A percentile compares a stretch with the other conserved stretches of the same genome.
These are phyloP conservation scores for Calonectria pteridis DNA, from an alignment of 2,329 filamentous ascomycete species.

Conservation along the genomic window DNA sequence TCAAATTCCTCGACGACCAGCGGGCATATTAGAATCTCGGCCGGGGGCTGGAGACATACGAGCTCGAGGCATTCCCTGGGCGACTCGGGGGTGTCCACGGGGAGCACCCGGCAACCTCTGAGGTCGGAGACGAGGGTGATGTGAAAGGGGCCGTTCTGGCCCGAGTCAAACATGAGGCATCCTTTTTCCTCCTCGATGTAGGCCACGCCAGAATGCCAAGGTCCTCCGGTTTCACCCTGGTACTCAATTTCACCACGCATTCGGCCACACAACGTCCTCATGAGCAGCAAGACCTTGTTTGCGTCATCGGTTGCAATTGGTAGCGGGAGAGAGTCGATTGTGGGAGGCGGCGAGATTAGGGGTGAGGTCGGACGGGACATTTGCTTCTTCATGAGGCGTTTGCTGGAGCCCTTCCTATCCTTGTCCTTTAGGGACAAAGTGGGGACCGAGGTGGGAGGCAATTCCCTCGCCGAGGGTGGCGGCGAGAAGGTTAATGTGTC, in stretches of 20 bases:
- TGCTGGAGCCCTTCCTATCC: slow-evolving; percentile 60
- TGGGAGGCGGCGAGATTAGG: slow-evolving; percentile 64
- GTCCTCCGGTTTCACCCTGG: slow-evolving; percentile 69
- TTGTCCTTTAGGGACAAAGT: slow-evolving; percentile 28
- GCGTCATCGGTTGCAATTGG: slow-evolving; percentile 76
- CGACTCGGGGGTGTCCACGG: slow-evolving; percentile 60
- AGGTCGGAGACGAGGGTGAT: slow-evolving; percentile 78
- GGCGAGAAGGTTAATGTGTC: slow-evolving; percentile 60
- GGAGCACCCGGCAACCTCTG: slow-evolving; percentile 78
- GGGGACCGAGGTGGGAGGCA: slow-evolving; percentile 44
- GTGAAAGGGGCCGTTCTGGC: slow-evolving; percentile 74
- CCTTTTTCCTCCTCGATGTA: slow-evolving; percentile 84
- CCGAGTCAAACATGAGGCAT: slow-evolving; percentile 80
- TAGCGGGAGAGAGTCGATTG: slow-evolving; percentile 70
- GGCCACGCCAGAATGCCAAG: slow-evolving; percentile 79
- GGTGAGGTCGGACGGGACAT: slow-evolving; percentile 71
- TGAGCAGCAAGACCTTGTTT: slow-evolving; percentile 78
- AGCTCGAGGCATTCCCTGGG: slow-evolving; percentile 67
- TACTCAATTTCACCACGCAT: slow-evolving; percentile 86
- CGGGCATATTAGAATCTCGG: slow-evolving; percentile 76
- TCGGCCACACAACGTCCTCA: slow-evolving; percentile 81
- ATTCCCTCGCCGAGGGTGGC: slow-evolving; percentile 50
- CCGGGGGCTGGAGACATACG: slow-evolving; percentile 62
- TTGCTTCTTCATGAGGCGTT: slow-evolving; percentile 67
- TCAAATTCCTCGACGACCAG: slow-evolving; percentile 76